These are phyloP conservation scores for Calonectria multiphialidica DNA, from an alignment of 2,329 filamentous ascomycete species.

Conservation along the genomic window DNA sequence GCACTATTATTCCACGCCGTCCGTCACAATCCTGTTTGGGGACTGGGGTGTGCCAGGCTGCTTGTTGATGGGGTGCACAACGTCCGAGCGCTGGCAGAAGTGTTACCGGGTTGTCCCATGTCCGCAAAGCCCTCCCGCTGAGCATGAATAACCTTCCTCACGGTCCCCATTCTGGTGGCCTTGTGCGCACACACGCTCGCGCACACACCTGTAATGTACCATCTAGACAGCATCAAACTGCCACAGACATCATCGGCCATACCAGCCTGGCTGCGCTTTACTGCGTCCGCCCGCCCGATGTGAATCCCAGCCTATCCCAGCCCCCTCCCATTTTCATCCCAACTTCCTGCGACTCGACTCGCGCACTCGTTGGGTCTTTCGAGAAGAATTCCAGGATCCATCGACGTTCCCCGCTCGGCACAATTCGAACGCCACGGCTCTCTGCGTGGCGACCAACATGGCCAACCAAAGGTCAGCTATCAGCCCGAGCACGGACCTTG, in stretches of 20 bases:
- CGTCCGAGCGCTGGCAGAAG: slow-evolving; percentile 32
- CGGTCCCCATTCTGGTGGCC: slow-evolving; percentile 27
- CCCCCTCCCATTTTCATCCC: slow-evolving; percentile 15
- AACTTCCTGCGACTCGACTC: slow-evolving; percentile 15
- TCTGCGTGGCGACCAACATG: slow-evolving; percentile 20
- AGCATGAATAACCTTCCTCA: slow-evolving; percentile 28
- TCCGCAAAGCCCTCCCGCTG: slow-evolving; percentile 9
- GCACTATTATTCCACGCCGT: slow-evolving; percentile 10
- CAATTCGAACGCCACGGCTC: slow-evolving; percentile 38
- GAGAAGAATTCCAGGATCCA: slow-evolving; percentile 33
- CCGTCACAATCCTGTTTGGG: slow-evolving; percentile 9
- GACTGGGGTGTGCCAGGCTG: slow-evolving; percentile 18
- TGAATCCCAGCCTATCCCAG: not conserved
- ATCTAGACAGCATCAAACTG: not conserved
- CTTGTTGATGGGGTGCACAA: slow-evolving; percentile 16
- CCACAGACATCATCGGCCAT: slow-evolving; percentile 14
- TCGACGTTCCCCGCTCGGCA: slow-evolving; percentile 25
- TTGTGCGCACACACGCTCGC: not conserved
- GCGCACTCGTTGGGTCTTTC: slow-evolving; percentile 24
- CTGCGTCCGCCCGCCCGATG: not conserved
- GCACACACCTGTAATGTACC: not conserved
- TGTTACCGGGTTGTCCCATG: slow-evolving; percentile 19
- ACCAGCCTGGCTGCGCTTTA: not conserved
- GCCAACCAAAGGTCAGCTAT: slow-evolving; percentile 18
- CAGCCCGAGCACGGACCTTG: slow-evolving; percentile 37